These are phyloP conservation scores for Populus alba DNA, from an alignment of 345 rosid species.

Conservation along the genomic window DNA sequence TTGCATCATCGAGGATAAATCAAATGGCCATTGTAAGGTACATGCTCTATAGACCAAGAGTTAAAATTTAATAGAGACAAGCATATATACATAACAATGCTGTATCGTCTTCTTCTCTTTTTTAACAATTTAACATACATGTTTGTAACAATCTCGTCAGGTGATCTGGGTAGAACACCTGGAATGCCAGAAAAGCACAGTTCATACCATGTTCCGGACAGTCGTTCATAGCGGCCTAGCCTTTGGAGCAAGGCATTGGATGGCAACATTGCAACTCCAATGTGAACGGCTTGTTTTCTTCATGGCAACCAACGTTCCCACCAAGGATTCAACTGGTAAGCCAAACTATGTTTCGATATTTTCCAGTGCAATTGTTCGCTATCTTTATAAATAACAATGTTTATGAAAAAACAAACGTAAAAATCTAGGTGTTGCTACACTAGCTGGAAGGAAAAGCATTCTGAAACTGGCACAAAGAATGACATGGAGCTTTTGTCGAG, in stretches of 20 bases:
- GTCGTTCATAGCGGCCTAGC: slow-evolving; percentile 80
- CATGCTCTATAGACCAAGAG: background rate
- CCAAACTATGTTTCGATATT: background rate
- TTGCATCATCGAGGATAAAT: slow-evolving; percentile 84
- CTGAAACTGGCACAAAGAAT: slow-evolving; percentile 85
- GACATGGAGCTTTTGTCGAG: slow-evolving; percentile 77
- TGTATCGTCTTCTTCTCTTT: background rate
- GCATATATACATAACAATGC: background rate
- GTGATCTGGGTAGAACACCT: slow-evolving; percentile 95
- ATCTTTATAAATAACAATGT: background rate
- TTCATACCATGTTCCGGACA: slow-evolving; percentile 72
- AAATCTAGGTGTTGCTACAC: slow-evolving; percentile 69
- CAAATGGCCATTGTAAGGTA: slow-evolving; percentile 94
- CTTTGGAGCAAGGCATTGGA: slow-evolving; percentile 94
- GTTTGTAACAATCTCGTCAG: slow-evolving; percentile 34
- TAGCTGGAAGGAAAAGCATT: slow-evolving; percentile 95
- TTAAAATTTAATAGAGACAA: background rate
- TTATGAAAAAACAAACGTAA: background rate
- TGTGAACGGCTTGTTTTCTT: slow-evolving; percentile 92
- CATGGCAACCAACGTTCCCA: slow-evolving; percentile 99
- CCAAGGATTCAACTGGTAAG: slow-evolving; percentile 88
- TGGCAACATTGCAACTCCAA: slow-evolving; percentile 75
- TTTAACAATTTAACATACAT: background rate
- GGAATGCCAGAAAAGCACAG: slow-evolving; percentile 69
- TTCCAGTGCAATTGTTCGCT: background rate